Percentiles rank a stretch among this genome's conserved stretches.
Evolutionary conservation across 345 rosid species (phyloP).

Genomic region (Populus nigra): DNA sequence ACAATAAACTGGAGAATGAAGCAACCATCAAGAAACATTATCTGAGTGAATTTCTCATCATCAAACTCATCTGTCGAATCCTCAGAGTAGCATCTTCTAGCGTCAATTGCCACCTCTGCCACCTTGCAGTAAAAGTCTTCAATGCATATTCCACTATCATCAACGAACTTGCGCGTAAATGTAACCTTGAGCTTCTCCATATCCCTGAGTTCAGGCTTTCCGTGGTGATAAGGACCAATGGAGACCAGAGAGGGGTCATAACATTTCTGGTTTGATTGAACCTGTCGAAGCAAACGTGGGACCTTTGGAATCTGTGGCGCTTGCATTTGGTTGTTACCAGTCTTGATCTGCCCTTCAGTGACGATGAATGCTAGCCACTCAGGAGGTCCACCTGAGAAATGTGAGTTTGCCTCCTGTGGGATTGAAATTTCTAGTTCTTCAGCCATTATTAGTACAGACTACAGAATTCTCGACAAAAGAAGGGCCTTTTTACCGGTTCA

Average conservation of each 20-base stretch:
- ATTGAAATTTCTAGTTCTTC: too few relatives aligned
- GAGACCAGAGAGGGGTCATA: constrained; percentile 1
- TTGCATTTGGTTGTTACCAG: neutral
- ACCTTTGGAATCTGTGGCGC: neutral
- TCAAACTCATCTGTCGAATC: neutral
- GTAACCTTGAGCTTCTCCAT: too few relatives aligned
- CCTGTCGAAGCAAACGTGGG: neutral
- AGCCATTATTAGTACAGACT: too few relatives aligned
- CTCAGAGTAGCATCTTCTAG: neutral
- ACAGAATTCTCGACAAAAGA: too few relatives aligned
- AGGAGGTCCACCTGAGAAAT: too few relatives aligned
- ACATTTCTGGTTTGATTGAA: neutral
- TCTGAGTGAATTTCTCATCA: neutral
- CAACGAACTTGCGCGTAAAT: neutral
- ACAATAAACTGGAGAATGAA: neutral
- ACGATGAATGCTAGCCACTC: neutral
- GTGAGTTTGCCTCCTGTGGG: too few relatives aligned
- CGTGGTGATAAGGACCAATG: constrained; percentile 14
- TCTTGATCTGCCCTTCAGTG: neutral
- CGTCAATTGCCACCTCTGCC: too few relatives aligned
- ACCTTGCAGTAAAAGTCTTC: too few relatives aligned
- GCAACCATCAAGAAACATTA: neutral
- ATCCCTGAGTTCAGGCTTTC: neutral
- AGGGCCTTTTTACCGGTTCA: too few relatives aligned
- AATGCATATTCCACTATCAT: neutral